Percentiles rank a stretch among this genome's conserved stretches.
Conservation (phyloP, 441 rosid species). For the Eruca vesicaria region DNA sequence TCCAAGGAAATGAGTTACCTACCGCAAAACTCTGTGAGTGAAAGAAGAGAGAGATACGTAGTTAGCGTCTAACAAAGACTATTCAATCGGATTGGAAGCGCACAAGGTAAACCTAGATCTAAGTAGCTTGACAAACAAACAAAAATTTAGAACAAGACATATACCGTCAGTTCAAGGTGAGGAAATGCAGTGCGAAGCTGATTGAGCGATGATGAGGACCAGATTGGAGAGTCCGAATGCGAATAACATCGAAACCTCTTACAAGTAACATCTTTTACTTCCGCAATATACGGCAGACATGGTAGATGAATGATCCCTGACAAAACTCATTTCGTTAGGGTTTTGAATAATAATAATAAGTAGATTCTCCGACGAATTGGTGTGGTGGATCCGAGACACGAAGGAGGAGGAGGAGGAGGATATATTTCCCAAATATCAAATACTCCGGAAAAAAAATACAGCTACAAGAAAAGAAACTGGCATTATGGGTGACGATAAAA, state of each 20-base stretch:
- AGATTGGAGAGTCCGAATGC: slow-evolving; percentile 35
- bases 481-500: background rate
- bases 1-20: too few species aligned
- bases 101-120: slow-evolving; percentile 12
- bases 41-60: background rate
- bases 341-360: too few species aligned
- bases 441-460: too few species aligned
- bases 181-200: slow-evolving; percentile 50
- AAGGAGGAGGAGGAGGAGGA: too few species aligned
- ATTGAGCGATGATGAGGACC: slow-evolving; percentile 40
- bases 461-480: too few species aligned
- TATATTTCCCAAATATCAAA: too few species aligned
- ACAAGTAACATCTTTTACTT: slow-evolving; percentile 46
- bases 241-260: slow-evolving; percentile 62
- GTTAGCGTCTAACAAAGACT: background rate
- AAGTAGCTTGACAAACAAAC: background rate
- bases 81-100: background rate
- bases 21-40: background rate
- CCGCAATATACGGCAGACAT: slow-evolving; percentile 90
- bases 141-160: background rate
- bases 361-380: too few species aligned
- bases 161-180: slow-evolving; percentile 55
- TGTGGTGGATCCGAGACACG: too few species aligned
- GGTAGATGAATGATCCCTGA: background rate
- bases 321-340: too few species aligned